phyloP scores from a whole-genome alignment of 768 basidiomycete genomes.

The Termitomyces sp. region DNA sequence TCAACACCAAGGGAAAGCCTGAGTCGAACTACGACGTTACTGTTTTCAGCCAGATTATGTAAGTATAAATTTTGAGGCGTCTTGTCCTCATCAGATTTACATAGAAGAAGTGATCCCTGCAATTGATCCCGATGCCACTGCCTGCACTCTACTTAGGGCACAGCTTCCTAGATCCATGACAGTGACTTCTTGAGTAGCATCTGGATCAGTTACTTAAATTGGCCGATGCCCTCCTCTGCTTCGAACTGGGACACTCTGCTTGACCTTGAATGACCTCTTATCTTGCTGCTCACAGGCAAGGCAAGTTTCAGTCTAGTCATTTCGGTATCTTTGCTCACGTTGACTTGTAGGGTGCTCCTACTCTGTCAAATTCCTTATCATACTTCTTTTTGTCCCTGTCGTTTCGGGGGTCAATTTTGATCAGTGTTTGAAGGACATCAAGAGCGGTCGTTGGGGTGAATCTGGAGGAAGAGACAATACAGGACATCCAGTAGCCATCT shows the following conservation, averaged over 20 bases:
- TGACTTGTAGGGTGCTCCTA: neutral
- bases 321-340: neutral
- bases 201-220: neutral
- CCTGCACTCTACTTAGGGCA: no score
- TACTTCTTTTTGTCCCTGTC: neutral
- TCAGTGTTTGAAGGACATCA: slow-evolving; percentile 17
- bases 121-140: no score
- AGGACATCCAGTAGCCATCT: slow-evolving; percentile 18
- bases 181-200: neutral
- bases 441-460: slow-evolving; percentile 8
- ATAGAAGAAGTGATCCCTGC: no score
- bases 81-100: no score
- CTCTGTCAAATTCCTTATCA: neutral
- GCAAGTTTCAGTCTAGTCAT: neutral
- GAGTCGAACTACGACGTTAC: no score
- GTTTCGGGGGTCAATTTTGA: slow-evolving; percentile 12
- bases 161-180: no score
- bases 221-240: neutral
- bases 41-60: no score
- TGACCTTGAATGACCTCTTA: neutral
- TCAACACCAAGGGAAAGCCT: no score
- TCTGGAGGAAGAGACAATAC: slow-evolving; percentile 21
- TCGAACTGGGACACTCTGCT: neutral
- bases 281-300: neutral
- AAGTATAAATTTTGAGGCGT: no score